Evolutionary conservation across 306 rosid genomes (phyloP), one percentile per base, ranked within the genome.

Genomic region (Begonia masoniana): DNA sequence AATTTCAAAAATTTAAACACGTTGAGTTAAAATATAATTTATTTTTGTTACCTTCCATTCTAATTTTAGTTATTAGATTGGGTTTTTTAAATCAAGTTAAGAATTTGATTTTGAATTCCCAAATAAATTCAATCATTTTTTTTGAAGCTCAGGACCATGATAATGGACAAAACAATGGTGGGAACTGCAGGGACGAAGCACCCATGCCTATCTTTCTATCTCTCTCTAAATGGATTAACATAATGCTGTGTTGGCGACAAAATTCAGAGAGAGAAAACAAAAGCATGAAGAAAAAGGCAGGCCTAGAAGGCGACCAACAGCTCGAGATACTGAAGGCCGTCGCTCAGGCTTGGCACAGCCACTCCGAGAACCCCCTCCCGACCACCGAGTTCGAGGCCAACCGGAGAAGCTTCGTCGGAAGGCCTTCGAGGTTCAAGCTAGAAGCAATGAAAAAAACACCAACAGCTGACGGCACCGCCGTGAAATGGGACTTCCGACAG

Each of bases 341-440:
- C 58, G 96, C 99, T 21, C 99, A 86, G 47, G 93, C 96, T 9
- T 79, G 92, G 86, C 76, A 77, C 66, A 79, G 57, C 67, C 88
- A 67, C 66, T 74, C 81, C 2, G 64, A 82, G 53, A 66, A 52
- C 66, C 71, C 76, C 9, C 68, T 66, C 57, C 78, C 89, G 10
- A 66, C 69, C 55, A 64, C 21, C 2, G 88, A 86, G 65, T 83
- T 81, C 10, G 86, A 79, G 0, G 84, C 96, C 7, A 66, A 39
- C 23, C 71, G 47, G 62, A 73, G 82, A 35, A 62, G 68, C n/a
- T 76, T 68, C 86, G 61, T 50, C 51, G 71, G 62, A 50, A 77
- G 39, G 41, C 83, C 93, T 6, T 71, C 99, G 0, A 57, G 96
- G 43, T 92, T 92, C 71, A 74, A 72, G 74, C 71, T 77, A 1